phyloP scores from a whole-genome alignment of 495 filamentous ascomycete species.

The Penicillium nucicola region DNA sequence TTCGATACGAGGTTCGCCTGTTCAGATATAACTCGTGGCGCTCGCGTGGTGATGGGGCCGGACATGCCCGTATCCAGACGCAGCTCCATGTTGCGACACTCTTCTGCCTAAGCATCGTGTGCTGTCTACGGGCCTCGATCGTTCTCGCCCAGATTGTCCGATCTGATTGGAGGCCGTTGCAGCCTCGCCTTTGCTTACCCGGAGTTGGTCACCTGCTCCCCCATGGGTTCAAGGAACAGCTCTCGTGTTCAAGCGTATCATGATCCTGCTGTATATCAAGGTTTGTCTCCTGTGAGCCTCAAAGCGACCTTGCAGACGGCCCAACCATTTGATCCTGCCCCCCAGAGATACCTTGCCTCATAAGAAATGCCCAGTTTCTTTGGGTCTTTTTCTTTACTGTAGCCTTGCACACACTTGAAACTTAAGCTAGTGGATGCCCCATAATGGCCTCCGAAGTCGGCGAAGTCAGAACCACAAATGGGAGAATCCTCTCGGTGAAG shows the following conservation, averaged over 20 bases:
- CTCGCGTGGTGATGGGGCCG: slow-evolving; percentile 2
- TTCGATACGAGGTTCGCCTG: slow-evolving; percentile 3
- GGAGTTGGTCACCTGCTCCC: slow-evolving; percentile 15
- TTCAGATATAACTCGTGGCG: slow-evolving; percentile 5
- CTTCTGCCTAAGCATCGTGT: not conserved
- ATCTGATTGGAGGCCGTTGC: slow-evolving; percentile 3
- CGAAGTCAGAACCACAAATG: slow-evolving; percentile 2
- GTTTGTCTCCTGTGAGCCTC: not conserved
- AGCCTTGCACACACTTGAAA: slow-evolving; percentile 4
- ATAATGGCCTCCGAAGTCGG: slow-evolving; percentile 5
- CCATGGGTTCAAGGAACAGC: slow-evolving; percentile 4
- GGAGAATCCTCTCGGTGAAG: not conserved
- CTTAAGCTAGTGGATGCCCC: not conserved
- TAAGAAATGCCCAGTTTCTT: not conserved
- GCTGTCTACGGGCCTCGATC: slow-evolving; percentile 16
- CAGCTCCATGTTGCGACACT: slow-evolving; percentile 10
- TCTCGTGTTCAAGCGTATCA: not conserved
- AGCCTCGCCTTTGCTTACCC: slow-evolving; percentile 3
- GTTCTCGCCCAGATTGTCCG: slow-evolving; percentile 10
- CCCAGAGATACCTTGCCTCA: not conserved
- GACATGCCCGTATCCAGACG: slow-evolving; percentile 3
- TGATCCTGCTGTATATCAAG: not conserved
- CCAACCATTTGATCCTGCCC: not conserved
- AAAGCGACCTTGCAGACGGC: not conserved
- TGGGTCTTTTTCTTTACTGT: not conserved